These are phyloP conservation scores for Cinnamomum chago DNA, from an alignment of 164 flowering plant species.

Conservation along the genomic window DNA sequence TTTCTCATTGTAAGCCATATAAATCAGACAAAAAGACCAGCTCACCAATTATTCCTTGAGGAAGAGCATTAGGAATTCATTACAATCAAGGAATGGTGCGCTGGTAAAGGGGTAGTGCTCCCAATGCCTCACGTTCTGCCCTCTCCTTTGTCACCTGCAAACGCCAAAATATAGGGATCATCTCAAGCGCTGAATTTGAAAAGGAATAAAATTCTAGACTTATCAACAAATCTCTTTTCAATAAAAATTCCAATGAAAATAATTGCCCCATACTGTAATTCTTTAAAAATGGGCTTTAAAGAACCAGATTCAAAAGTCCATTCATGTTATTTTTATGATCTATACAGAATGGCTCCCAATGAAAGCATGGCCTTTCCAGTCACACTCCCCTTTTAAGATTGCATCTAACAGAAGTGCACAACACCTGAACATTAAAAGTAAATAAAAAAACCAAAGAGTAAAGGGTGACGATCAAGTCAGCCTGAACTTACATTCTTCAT, in stretches of 20 bases:
- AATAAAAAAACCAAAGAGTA: too few species aligned
- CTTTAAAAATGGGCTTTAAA: too few species aligned
- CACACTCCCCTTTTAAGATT: too few species aligned
- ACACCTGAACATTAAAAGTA: too few species aligned
- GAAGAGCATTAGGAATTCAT: not conserved
- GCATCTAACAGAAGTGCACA: too few species aligned
- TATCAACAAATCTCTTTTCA: not conserved
- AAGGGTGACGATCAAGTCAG: too few species aligned
- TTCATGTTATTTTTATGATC: too few species aligned
- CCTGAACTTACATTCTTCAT: too few species aligned
- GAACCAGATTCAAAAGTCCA: too few species aligned
- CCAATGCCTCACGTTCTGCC: conserved; percentile 85
- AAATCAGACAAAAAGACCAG: not conserved
- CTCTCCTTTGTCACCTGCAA: conserved; percentile 76
- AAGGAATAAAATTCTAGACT: not conserved
- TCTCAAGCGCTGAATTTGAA: not conserved
- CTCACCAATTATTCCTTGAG: not conserved
- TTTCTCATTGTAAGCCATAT: not conserved
- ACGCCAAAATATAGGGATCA: not conserved
- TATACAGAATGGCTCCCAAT: too few species aligned
- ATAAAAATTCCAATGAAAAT: not conserved
- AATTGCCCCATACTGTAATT: too few species aligned
- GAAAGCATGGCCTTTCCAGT: too few species aligned
- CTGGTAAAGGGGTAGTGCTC: conserved; percentile 86
- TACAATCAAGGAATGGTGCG: conserved; percentile 57